Evolutionary conservation across 352 stramenopile species (phyloP).

Genomic region (Blastocystis sp.): DNA sequence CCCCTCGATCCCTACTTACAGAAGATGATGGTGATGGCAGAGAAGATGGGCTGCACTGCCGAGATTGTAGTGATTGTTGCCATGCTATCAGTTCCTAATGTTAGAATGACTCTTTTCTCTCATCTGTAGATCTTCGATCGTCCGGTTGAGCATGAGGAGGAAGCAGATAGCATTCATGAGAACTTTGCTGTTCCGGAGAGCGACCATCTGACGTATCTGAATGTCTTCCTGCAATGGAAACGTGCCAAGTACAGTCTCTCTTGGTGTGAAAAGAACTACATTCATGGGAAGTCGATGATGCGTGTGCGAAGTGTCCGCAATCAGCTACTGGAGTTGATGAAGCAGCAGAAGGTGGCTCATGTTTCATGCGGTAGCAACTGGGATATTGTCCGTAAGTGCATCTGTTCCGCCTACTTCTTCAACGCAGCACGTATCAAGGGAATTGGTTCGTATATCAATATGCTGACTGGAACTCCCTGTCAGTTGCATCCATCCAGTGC

Average conservation of each 20-base stretch:
- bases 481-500: conserved; percentile 90
- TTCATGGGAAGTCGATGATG: conserved; percentile 83
- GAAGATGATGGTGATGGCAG: conserved; percentile 90
- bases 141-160: conserved; percentile 89
- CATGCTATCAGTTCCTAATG: conserved; percentile 86
- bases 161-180: conserved; percentile 89
- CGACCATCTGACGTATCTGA: conserved; percentile 91
- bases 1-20: conserved; percentile 87
- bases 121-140: conserved; percentile 79
- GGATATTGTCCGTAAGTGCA: conserved; percentile 93
- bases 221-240: conserved; percentile 82
- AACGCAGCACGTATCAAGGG: conserved; percentile 96
- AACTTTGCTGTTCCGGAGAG: conserved; percentile 98
- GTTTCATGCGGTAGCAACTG: conserved; percentile 77
- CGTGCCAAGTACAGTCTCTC: conserved; percentile 85
- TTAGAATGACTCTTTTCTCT: conserved; percentile 61
- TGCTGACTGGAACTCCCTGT: conserved; percentile 93
- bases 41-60: conserved; percentile 81
- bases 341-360: conserved; percentile 84
- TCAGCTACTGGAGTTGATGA: conserved; percentile 96
- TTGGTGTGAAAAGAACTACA: conserved; percentile 91
- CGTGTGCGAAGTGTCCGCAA: conserved; percentile 76
- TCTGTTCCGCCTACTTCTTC: conserved; percentile 99
- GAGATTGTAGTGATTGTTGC: conserved; percentile 91
- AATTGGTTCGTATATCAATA: conserved; percentile 98